phyloP scores from a whole-genome alignment of 768 basidiomycete species.

The Kwoniella botswanensis region DNA sequence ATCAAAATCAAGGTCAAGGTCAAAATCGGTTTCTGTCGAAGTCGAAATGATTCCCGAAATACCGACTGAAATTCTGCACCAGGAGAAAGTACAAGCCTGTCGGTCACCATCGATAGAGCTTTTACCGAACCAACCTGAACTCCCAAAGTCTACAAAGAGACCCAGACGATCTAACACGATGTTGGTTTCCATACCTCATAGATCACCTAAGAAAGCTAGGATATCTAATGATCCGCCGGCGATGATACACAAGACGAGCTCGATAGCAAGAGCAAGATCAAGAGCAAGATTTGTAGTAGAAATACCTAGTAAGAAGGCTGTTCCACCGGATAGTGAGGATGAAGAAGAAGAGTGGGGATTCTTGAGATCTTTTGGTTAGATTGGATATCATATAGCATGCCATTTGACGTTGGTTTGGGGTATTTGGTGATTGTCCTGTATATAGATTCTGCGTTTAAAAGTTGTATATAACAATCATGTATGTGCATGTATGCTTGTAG shows the following conservation, averaged over 20 bases:
- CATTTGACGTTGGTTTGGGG: neutral
- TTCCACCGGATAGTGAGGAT: neutral
- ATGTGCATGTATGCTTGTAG: neutral
- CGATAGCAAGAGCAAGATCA: neutral
- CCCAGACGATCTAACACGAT: neutral
- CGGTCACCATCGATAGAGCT: neutral
- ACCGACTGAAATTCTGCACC: neutral
- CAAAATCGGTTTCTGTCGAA: constrained; percentile 3
- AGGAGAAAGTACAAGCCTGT: neutral
- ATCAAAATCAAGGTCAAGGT: neutral
- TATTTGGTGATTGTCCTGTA: neutral
- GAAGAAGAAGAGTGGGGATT: constrained; percentile 28
- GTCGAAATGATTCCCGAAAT: neutral
- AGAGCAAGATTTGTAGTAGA: constrained; percentile 19
- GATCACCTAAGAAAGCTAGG: constrained; percentile 1
- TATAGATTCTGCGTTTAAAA: neutral
- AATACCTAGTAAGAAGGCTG: constrained; percentile 10
- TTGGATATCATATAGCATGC: neutral
- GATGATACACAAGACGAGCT: neutral
- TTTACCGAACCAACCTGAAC: neutral
- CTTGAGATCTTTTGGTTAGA: constrained; percentile 16
- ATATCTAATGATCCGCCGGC: neutral
- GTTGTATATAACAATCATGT: neutral
- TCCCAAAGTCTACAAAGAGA: neutral
- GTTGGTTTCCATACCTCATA: neutral